These are phyloP conservation scores for Lepidopterella palustris DNA, from an alignment of 495 filamentous ascomycete genomes.

Conservation along the genomic window DNA sequence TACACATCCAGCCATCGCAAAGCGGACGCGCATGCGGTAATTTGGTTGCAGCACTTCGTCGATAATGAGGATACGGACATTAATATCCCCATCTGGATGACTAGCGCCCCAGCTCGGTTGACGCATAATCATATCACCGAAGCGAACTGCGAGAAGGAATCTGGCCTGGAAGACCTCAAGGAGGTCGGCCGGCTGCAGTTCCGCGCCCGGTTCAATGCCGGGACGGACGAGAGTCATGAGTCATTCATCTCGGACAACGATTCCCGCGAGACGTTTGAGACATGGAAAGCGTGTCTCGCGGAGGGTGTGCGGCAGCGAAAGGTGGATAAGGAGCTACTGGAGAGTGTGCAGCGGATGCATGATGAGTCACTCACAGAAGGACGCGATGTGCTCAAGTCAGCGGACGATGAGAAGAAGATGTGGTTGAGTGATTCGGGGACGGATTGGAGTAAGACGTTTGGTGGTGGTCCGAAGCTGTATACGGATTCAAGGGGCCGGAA, in stretches of 20 bases:
- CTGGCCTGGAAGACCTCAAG: constrained; percentile 61
- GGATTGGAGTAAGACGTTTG: constrained; percentile 88
- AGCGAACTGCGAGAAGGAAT: constrained; percentile 53
- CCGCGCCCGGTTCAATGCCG: constrained; percentile 73
- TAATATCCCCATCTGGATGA: constrained; percentile 82
- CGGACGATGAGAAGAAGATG: constrained; percentile 60
- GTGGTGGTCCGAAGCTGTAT: constrained; percentile 53
- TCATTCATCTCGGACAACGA: constrained; percentile 81
- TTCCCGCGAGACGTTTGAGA: constrained; percentile 84
- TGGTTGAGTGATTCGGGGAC: constrained; percentile 77
- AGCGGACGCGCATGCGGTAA: constrained; percentile 63
- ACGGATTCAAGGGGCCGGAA: constrained; percentile 48
- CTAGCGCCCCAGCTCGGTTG: constrained; percentile 61
- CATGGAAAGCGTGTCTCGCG: constrained; percentile 81
- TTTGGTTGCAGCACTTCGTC: constrained; percentile 80
- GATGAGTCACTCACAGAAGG: constrained; percentile 70
- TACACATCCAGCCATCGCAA: constrained; percentile 59
- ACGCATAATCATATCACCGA: constrained; percentile 89
- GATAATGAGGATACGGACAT: constrained; percentile 71
- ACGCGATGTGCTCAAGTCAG: constrained; percentile 68
- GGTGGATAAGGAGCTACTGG: constrained; percentile 62
- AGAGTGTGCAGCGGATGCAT: constrained; percentile 61
- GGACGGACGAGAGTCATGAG: constrained; percentile 82
- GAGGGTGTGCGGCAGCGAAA: constrained; percentile 70
- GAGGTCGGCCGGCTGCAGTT: constrained; percentile 79